These are phyloP conservation scores for Dendrobium officinale DNA, from an alignment of 106 monocot species.

Conservation along the genomic window DNA sequence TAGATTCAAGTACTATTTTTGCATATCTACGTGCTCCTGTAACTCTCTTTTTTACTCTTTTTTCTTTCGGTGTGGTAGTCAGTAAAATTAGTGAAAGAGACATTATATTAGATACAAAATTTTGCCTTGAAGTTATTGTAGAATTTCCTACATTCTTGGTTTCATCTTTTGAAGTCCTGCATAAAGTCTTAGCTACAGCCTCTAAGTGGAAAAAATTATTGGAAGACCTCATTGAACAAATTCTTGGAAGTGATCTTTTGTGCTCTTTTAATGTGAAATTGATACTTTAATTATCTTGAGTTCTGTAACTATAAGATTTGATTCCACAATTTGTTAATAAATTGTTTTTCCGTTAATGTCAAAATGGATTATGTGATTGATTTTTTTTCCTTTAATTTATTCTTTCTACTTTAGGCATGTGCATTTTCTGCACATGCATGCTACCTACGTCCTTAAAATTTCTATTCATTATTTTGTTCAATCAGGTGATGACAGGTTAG, in stretches of 20 bases:
- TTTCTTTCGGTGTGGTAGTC: background rate
- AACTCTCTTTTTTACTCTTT: background rate
- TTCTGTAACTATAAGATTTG: background rate
- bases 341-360: background rate
- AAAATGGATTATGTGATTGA: background rate
- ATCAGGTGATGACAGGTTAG: slow-evolving; percentile 51
- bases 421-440: background rate
- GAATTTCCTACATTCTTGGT: background rate
- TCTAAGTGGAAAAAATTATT: background rate
- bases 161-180: background rate
- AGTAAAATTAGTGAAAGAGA: background rate
- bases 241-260: background rate
- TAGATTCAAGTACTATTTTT: background rate
- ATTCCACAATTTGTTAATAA: background rate
- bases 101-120: background rate
- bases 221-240: background rate
- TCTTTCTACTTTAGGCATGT: background rate
- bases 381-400: background rate
- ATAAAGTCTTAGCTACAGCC: background rate
- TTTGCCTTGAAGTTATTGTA: background rate
- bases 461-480: slow-evolving; percentile 15
- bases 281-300: background rate
- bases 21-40: background rate
- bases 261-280: background rate
- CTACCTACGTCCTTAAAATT: background rate